Evolutionary conservation across 2,329 filamentous ascomycete genomes (phyloP).

Genomic region (Talaromyces marneffei): DNA sequence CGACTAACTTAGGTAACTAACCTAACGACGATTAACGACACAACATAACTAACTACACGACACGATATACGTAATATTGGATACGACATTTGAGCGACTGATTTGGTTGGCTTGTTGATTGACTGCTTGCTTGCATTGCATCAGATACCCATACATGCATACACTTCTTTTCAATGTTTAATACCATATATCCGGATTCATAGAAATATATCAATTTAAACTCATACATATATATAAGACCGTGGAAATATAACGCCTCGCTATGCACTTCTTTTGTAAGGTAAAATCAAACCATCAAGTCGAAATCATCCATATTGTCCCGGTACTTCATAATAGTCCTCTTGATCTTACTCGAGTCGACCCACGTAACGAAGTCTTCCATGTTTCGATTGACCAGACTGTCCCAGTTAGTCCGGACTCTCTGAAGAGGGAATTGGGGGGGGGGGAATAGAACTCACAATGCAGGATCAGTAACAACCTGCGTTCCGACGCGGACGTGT

Average conservation of each 20-base stretch:
- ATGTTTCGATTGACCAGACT: slow-evolving; percentile 72
- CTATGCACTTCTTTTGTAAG: slow-evolving; percentile 1
- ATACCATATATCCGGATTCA: not conserved
- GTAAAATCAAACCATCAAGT: slow-evolving; percentile 57
- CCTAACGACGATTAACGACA: not conserved
- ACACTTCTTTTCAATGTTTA: not conserved
- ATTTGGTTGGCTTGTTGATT: not conserved
- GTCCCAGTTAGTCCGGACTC: not conserved
- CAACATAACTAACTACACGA: not conserved
- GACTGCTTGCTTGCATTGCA: not conserved
- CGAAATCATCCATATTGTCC: slow-evolving; percentile 93
- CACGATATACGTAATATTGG: not conserved
- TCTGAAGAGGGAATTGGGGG: no score
- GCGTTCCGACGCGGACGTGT: slow-evolving; percentile 84
- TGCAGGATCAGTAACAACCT: slow-evolving; percentile 82
- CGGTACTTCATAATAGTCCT: slow-evolving; percentile 90
- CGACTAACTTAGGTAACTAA: no score
- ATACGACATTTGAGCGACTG: not conserved
- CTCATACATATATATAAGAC: not conserved
- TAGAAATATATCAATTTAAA: not conserved
- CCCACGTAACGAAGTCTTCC: slow-evolving; percentile 97
- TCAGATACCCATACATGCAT: slow-evolving; percentile 3
- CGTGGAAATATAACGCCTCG: slow-evolving; percentile 1
- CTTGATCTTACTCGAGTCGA: slow-evolving; percentile 95
- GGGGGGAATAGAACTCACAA: slow-evolving; percentile 49